A percentile compares a stretch with the other conserved stretches of the same genome.
Evolutionary conservation across 495 filamentous ascomycete species (phyloP).

Genomic region (Talaromyces nanjingensis): DNA sequence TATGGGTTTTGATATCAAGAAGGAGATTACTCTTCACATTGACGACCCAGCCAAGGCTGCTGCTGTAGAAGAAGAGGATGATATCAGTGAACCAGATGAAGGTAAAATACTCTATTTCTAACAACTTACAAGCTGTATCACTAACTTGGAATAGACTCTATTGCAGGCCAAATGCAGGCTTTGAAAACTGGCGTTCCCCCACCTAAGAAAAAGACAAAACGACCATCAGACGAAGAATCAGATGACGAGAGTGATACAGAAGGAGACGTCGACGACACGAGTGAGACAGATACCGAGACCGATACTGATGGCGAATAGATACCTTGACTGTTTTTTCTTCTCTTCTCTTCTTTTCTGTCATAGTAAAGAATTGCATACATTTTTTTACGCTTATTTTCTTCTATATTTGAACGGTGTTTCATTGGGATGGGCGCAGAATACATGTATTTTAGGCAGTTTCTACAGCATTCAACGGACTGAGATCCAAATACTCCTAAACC

Average conservation of each 20-base stretch:
- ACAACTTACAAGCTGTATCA: neutral
- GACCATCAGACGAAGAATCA: constrained; percentile 51
- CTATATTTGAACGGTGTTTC: neutral
- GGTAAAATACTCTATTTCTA: constrained; percentile 45
- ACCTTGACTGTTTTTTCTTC: constrained; percentile 7
- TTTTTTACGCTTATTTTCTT: neutral
- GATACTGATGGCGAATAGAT: constrained; percentile 49
- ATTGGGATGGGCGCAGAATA: neutral
- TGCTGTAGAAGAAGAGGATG: constrained; percentile 69
- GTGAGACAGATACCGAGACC: constrained; percentile 75
- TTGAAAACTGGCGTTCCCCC: constrained; percentile 64
- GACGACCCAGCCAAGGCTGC: constrained; percentile 82
- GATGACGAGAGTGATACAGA: constrained; percentile 83
- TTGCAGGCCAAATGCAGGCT: constrained; percentile 91
- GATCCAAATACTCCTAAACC: neutral
- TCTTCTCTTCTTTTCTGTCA: neutral
- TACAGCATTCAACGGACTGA: neutral
- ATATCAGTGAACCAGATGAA: constrained; percentile 96
- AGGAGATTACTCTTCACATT: constrained; percentile 82
- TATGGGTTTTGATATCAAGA: constrained; percentile 81
- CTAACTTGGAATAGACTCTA: constrained; percentile 56
- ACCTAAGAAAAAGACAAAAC: constrained; percentile 48
- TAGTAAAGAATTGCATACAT: constrained; percentile 2
- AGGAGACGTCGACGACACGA: constrained; percentile 68
- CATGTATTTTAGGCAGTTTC: neutral